Conservation (phyloP, 306 rosid genomes). For the Cicer bijugum region DNA sequence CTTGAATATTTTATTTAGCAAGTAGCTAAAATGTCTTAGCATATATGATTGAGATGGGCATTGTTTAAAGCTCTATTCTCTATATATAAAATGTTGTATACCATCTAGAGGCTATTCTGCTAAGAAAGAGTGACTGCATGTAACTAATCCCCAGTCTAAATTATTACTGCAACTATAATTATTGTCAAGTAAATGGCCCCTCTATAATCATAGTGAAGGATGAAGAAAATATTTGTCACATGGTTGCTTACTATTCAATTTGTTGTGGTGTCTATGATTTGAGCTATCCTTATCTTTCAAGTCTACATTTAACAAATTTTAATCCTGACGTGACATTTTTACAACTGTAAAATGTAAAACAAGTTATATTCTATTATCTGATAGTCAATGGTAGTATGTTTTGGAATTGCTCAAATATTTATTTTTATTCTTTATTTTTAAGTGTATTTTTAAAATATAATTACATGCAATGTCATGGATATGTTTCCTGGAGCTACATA, state of each 20-base stretch:
- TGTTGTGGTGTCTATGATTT: conserved; percentile 3
- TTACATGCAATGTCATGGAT: neutral
- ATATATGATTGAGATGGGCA: conserved; percentile 21
- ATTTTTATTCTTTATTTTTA: neutral
- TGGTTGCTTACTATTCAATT: conserved; percentile 21
- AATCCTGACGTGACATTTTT: neutral
- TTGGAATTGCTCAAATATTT: conserved; percentile 16
- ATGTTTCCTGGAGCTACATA: neutral
- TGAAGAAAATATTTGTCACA: conserved; percentile 19
- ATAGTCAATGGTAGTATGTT: neutral
- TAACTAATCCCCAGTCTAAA: conserved; percentile 4
- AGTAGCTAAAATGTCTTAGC: conserved; percentile 21
- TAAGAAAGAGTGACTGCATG: conserved; percentile 15
- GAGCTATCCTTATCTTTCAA: conserved; percentile 14
- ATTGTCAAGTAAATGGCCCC: neutral
- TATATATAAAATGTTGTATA: conserved; percentile 20
- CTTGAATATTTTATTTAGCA: conserved; percentile 22
- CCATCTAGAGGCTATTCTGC: conserved; percentile 16
- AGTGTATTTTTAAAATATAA: neutral
- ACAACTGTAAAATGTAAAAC: conserved; percentile 6
- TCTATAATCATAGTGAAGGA: neutral
- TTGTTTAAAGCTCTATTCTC: conserved; percentile 14
- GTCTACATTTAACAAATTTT: neutral
- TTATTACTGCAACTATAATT: conserved; percentile 14
- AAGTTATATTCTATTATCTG: conserved; percentile 7